Evolutionary conservation across 164 flowering plant genomes (phyloP), one percentile per base, ranked within the genome.

Genomic region (Tetrastigma voinierianum): DNA sequence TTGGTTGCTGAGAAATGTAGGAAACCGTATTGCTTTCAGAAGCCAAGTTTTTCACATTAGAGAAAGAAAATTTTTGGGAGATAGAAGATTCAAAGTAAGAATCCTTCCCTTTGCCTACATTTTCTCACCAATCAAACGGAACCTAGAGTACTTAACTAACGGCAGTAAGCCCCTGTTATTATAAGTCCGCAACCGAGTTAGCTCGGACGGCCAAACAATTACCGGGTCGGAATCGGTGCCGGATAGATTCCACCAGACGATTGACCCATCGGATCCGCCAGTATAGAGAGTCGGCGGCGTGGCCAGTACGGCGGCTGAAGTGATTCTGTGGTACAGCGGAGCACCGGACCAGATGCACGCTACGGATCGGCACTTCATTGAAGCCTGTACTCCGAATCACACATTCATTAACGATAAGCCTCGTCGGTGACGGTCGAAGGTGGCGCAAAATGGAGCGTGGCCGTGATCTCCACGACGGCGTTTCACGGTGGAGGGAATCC

Each of bases 211-310:
- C 32, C 32, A 25, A 25, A 25, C 32, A 46, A 10, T 51, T 67
- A 83, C 90, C 84, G 65, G 61, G 49, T 77, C 49, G 67, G 81
- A 70, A 51, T 56, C 69, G 48, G 75, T 51, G 62, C 56, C 57
- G 62, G 89, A 72, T 69, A 90, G 64, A 64, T 72, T 78, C 98
- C 98, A 93, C 85, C 92, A 90, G 85, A 93, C 57, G 81, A 93
- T 86, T 80, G 98, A 90, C 82, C 99, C 99, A 87, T 93, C 95
- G 70, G 93, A 84, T 69, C 92, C 97, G 67, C 97, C 99, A 55
- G 99, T 96, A 88, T 87, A 96, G 47, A 96, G 90, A n/a, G 95
- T 85, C 25, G 88, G 85, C 18, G 96, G 98, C 2, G 70, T 67
- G 67, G 72, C 64, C 58, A 90, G 84, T 16, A 74, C 86, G 6